A percentile compares a stretch with the other conserved stretches of the same genome.
Evolutionary conservation across 2,329 filamentous ascomycete genomes (phyloP).

Genomic region (Phoma sp.): DNA sequence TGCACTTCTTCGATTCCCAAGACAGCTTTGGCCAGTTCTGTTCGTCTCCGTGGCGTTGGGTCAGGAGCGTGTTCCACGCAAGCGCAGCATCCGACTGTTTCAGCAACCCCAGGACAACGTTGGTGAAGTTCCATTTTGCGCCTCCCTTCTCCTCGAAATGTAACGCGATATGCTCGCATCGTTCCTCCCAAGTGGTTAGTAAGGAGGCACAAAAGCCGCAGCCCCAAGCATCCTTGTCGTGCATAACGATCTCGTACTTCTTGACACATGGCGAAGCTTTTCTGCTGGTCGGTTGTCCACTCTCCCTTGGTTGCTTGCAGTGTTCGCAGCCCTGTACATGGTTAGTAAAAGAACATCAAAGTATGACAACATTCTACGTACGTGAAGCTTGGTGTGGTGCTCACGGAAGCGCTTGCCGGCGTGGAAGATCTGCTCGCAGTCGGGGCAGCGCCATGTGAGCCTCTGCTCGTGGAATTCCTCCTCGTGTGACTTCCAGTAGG

Average conservation of each 20-base stretch:
- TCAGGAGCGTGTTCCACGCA: conserved; percentile 66
- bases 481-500: conserved; percentile 74
- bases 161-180: conserved; percentile 71
- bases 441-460: conserved; percentile 71
- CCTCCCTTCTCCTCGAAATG: conserved; percentile 70
- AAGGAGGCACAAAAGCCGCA: conserved; percentile 72
- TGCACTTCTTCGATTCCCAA: conserved; percentile 70
- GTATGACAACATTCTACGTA: conserved; percentile 45
- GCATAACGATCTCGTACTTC: conserved; percentile 54
- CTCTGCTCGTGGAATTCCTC: conserved; percentile 73
- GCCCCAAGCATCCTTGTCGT: conserved; percentile 71
- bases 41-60: conserved; percentile 62
- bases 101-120: conserved; percentile 71
- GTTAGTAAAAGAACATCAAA: conserved; percentile 20
- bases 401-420: conserved; percentile 72
- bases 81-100: conserved; percentile 68
- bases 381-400: conserved; percentile 69
- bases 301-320: conserved; percentile 68
- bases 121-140: conserved; percentile 71
- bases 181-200: conserved; percentile 68
- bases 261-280: conserved; percentile 54
- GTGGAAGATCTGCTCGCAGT: conserved; percentile 72
- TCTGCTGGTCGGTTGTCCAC: conserved; percentile 59
- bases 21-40: conserved; percentile 52
- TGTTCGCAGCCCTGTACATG: conserved; percentile 61